Evolutionary conservation across 1,139 yeast genomes (phyloP).

Genomic region (Kodamaea sp.): DNA sequence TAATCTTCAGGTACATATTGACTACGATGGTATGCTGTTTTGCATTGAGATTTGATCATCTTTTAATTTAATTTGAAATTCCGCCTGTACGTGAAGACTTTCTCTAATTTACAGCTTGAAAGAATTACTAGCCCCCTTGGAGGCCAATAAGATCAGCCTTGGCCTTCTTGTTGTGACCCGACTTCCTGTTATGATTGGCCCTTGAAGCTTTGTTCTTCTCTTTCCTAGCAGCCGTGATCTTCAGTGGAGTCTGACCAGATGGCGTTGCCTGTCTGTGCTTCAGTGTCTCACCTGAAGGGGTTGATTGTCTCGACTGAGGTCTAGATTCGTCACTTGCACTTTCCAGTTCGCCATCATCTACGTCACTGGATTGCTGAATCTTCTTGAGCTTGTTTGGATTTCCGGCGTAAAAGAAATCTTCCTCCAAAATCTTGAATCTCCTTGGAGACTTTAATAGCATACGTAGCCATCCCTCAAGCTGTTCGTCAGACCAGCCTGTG

Average conservation of each 20-base stretch:
- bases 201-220: slow-evolving; percentile 56
- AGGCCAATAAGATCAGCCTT: slow-evolving; percentile 21
- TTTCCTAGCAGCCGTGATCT: slow-evolving; percentile 38
- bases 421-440: slow-evolving; percentile 61
- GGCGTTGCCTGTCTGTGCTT: background rate
- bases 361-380: background rate
- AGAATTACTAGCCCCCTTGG: too few relatives aligned
- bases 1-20: too few relatives aligned
- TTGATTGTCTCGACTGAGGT: slow-evolving; percentile 1
- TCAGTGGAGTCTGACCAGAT: slow-evolving; percentile 6
- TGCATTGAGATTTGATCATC: too few relatives aligned
- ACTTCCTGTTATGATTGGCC: slow-evolving; percentile 66
- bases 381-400: slow-evolving; percentile 23
- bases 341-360: background rate
- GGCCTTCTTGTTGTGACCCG: slow-evolving; percentile 58
- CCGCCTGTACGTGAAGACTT: too few relatives aligned
- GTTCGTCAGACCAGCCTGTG: slow-evolving; percentile 81
- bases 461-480: slow-evolving; percentile 89
- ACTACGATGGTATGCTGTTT: too few relatives aligned
- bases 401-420: slow-evolving; percentile 54
- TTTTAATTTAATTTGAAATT: too few relatives aligned
- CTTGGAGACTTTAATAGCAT: slow-evolving; percentile 69
- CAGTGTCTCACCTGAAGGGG: slow-evolving; percentile 1
- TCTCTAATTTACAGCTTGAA: too few relatives aligned
- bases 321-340: slow-evolving; percentile 5